Evolutionary conservation across 75 land plant genomes (phyloP).

Genomic region (Selaginella moellendorffii): DNA sequence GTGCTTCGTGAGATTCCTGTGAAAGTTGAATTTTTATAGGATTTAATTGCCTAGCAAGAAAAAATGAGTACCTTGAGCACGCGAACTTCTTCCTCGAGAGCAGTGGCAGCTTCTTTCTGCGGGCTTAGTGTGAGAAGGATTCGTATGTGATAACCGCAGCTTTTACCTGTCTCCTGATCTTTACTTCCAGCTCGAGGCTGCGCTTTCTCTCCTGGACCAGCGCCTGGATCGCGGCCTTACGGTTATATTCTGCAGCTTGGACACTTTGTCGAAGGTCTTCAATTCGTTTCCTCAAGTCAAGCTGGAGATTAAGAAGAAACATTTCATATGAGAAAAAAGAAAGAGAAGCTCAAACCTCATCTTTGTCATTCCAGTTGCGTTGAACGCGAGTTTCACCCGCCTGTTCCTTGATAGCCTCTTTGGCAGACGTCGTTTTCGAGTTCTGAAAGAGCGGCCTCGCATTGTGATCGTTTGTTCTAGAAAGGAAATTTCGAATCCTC

Average conservation of each 20-base stretch:
- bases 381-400: not conserved
- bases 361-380: constrained; percentile 5
- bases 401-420: too few species aligned
- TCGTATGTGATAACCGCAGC: not conserved
- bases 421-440: not conserved
- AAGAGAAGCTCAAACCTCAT: constrained; percentile 1
- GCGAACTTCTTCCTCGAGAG: constrained; percentile 33
- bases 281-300: constrained; percentile 16
- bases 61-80: constrained; percentile 30
- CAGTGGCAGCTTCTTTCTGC: constrained; percentile 31
- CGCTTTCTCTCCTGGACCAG: constrained; percentile 26
- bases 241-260: constrained; percentile 27
- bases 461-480: not conserved
- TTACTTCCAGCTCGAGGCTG: constrained; percentile 27
- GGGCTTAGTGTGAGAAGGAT: not conserved
- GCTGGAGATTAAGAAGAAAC: not conserved
- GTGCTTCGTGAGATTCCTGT: constrained; percentile 30
- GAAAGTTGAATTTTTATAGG: not conserved
- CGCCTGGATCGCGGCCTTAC: constrained; percentile 28
- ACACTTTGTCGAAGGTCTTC: constrained; percentile 29
- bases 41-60: too few species aligned
- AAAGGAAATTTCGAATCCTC: not conserved
- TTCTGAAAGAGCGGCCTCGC: not conserved
- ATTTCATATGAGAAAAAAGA: not conserved
- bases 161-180: constrained; percentile 29